phyloP scores from a whole-genome alignment of 768 basidiomycete species.

The Leucogyrophana mollusca region DNA sequence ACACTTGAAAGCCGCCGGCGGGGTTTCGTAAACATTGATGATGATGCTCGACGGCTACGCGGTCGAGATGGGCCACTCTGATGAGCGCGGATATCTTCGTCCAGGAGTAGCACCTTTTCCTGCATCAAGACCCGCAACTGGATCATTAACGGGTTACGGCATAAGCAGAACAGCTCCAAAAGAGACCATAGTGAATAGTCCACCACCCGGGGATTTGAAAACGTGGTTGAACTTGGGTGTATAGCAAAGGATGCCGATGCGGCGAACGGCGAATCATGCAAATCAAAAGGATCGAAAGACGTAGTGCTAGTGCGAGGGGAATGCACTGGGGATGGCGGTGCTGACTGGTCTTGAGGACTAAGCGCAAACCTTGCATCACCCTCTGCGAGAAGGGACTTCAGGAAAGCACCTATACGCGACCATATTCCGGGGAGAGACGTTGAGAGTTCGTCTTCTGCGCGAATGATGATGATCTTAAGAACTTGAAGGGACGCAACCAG shows the following conservation, averaged over 20 bases:
- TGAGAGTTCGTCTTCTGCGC: constrained; percentile 61
- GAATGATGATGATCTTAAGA: constrained; percentile 64
- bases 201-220: constrained; percentile 51
- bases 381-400: constrained; percentile 49
- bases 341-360: constrained; percentile 39
- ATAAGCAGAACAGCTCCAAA: constrained; percentile 62
- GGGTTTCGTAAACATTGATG: constrained; percentile 57
- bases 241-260: constrained; percentile 2
- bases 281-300: constrained; percentile 14
- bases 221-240: constrained; percentile 11
- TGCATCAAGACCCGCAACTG: constrained; percentile 67
- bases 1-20: constrained; percentile 42
- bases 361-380: constrained; percentile 65
- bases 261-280: background rate
- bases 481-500: constrained; percentile 58
- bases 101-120: constrained; percentile 57
- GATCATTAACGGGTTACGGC: constrained; percentile 59
- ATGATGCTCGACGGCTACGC: constrained; percentile 42
- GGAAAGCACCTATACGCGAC: constrained; percentile 55
- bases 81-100: constrained; percentile 46
- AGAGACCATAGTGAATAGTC: constrained; percentile 77
- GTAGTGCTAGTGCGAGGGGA: constrained; percentile 47
- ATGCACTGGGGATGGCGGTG: constrained; percentile 48
- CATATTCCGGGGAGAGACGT: constrained; percentile 56
- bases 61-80: constrained; percentile 21